Evolutionary conservation across 805 yeast genomes (phyloP).

Genomic region (Ogataea methylovora): DNA sequence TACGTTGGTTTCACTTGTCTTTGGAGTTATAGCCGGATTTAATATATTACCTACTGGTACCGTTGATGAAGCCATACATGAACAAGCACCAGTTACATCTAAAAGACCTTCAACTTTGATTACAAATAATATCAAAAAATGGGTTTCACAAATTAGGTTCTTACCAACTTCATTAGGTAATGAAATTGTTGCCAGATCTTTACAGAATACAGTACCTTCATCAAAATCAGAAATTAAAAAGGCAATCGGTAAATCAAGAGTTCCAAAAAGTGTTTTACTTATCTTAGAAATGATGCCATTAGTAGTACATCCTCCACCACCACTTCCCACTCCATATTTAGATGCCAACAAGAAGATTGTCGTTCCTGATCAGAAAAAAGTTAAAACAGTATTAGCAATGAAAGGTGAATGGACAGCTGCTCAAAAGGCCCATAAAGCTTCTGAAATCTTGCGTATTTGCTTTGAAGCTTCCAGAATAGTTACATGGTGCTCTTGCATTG

Average conservation of each 20-base stretch:
- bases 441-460: constrained; percentile 32
- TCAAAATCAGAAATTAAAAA: constrained; percentile 7
- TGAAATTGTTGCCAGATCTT: constrained; percentile 9
- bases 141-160: neutral
- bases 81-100: too few relatives aligned
- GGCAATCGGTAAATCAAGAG: constrained; percentile 7
- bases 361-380: constrained; percentile 29
- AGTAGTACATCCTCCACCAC: constrained; percentile 31
- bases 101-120: neutral
- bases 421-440: constrained; percentile 31
- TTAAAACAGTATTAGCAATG: constrained; percentile 21
- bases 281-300: constrained; percentile 24
- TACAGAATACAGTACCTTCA: constrained; percentile 16
- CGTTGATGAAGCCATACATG: too few relatives aligned
- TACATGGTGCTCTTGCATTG: constrained; percentile 21
- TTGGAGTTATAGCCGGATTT: too few relatives aligned
- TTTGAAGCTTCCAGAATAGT: constrained; percentile 28
- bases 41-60: too few relatives aligned
- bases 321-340: constrained; percentile 35
- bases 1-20: too few relatives aligned
- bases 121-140: neutral
- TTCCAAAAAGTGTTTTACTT: constrained; percentile 26
- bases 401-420: constrained; percentile 33
- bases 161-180: constrained; percentile 13
- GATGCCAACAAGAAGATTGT: constrained; percentile 31